These are phyloP conservation scores for Guyanaporus albipodus DNA, from an alignment of 768 basidiomycete genomes.

Conservation along the genomic window DNA sequence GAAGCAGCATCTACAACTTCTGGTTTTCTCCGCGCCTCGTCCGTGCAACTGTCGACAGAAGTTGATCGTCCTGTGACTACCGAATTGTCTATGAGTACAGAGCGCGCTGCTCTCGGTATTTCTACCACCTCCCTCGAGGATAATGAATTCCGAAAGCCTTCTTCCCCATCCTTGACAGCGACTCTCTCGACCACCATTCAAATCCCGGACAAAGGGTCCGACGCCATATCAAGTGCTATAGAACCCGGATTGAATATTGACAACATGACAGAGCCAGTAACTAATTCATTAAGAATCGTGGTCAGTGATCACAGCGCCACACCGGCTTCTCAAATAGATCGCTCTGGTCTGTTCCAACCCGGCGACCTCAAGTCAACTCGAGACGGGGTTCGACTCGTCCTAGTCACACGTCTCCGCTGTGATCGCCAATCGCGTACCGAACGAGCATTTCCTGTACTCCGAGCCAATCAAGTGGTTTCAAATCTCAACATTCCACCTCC, in stretches of 20 bases:
- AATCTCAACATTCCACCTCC: conserved; percentile 26
- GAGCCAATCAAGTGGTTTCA: conserved; percentile 51
- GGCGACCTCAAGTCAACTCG: conserved; percentile 37
- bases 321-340: conserved; percentile 7
- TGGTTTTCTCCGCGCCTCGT: conserved; percentile 4
- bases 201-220: conserved; percentile 13
- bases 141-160: conserved; percentile 6
- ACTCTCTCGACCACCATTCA: conserved; percentile 11
- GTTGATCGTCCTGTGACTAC: conserved; percentile 1
- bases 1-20: conserved; percentile 5
- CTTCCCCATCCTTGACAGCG: conserved; percentile 10
- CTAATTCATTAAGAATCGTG: conserved; percentile 24
- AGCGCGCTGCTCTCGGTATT: conserved; percentile 9
- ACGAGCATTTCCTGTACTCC: conserved; percentile 58
- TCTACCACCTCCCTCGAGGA: conserved; percentile 4
- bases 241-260: conserved; percentile 7
- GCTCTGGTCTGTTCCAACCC: conserved; percentile 11
- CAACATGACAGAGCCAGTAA: conserved; percentile 8
- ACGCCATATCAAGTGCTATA: conserved; percentile 9
- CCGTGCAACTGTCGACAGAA: conserved; percentile 8
- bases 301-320: conserved; percentile 27
- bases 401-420: conserved; percentile 55
- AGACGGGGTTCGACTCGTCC: conserved; percentile 61
- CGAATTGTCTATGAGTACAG: conserved; percentile 6
- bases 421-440: conserved; percentile 62